A percentile compares a stretch with the other conserved stretches of the same genome.
phyloP scores from a whole-genome alignment of 805 yeast genomes.

The Brettanomyces anomalus region DNA sequence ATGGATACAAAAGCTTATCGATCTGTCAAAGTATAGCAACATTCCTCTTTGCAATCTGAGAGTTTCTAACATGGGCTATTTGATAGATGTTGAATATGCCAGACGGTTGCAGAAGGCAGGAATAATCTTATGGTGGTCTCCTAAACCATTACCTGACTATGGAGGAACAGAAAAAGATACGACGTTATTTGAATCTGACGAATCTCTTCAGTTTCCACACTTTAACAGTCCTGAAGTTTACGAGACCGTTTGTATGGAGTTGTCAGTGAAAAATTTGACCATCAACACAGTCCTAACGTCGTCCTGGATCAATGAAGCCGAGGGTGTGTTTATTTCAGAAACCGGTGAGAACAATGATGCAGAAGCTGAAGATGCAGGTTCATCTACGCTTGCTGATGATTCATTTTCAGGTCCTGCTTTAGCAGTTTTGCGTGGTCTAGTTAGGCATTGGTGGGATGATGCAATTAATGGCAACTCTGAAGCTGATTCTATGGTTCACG shows the following conservation, averaged over 20 bases:
- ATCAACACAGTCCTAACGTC: conserved; percentile 85
- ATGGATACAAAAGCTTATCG: conserved; percentile 60
- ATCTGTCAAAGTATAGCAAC: conserved; percentile 61
- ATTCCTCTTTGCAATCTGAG: conserved; percentile 83
- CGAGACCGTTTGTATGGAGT: conserved; percentile 67
- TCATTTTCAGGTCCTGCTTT: conserved; percentile 74
- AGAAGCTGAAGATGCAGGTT: conserved; percentile 9
- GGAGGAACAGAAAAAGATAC: conserved; percentile 73
- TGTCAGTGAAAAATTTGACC: conserved; percentile 69
- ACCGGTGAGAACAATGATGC: conserved; percentile 18
- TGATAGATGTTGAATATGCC: conserved; percentile 84
- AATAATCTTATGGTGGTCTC: conserved; percentile 91
- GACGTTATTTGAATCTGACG: conserved; percentile 35
- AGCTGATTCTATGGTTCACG: conserved; percentile 79
- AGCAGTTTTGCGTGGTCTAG: conserved; percentile 57
- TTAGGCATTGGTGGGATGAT: conserved; percentile 90
- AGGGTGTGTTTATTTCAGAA: conserved; percentile 70
- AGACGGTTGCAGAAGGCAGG: conserved; percentile 56
- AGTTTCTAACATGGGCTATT: conserved; percentile 64
- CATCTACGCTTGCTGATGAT: conserved; percentile 59
- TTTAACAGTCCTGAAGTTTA: conserved; percentile 75
- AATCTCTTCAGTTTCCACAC: conserved; percentile 54
- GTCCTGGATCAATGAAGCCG: conserved; percentile 76
- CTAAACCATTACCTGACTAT: conserved; percentile 66
- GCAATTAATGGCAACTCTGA: conserved; percentile 53